Conservation (phyloP, 2,329 filamentous ascomycete species). For the Fusarium piperis region DNA sequence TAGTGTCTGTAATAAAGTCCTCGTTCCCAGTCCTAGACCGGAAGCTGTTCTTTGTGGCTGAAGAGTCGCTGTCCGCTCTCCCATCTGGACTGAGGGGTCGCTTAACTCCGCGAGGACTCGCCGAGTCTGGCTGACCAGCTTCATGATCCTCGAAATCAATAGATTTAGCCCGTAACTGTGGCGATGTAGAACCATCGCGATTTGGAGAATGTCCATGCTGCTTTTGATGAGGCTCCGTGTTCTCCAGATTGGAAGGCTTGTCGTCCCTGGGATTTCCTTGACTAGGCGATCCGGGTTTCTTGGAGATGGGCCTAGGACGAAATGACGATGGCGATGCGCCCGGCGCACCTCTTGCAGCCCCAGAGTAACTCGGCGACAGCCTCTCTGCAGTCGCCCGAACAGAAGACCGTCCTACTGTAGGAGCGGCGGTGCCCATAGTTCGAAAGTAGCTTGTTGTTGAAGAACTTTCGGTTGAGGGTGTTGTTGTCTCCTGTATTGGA, state of each 20-base stretch:
- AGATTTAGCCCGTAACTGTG: background rate
- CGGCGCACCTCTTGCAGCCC: conserved; percentile 17
- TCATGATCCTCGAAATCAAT: background rate
- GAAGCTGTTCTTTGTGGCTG: conserved; percentile 32
- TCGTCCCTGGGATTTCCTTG: conserved; percentile 3
- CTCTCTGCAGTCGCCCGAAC: conserved; percentile 24
- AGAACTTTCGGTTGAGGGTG: conserved; percentile 24
- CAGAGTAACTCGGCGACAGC: conserved; percentile 25
- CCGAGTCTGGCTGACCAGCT: conserved; percentile 7
- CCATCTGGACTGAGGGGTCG: conserved; percentile 42
- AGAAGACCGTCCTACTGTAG: conserved; percentile 9
- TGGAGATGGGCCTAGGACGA: conserved; percentile 9
- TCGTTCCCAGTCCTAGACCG: conserved; percentile 52
- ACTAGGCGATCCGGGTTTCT: conserved; percentile 11
- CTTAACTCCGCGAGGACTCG: conserved; percentile 48
- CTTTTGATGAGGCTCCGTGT: conserved; percentile 1
- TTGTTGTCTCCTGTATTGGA: conserved; percentile 33
- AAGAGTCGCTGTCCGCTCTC: conserved; percentile 14
- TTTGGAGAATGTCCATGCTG: conserved; percentile 6
- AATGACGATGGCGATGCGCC: conserved; percentile 10
- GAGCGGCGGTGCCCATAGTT: conserved; percentile 14
- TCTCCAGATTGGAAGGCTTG: conserved; percentile 3
- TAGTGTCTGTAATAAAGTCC: conserved; percentile 85
- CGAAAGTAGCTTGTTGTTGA: conserved; percentile 32
- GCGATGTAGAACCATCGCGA: conserved; percentile 32